A percentile compares a stretch with the other conserved stretches of the same genome.
Conservation (phyloP, 2,329 filamentous ascomycete species). For the Sporothrix phasma region DNA sequence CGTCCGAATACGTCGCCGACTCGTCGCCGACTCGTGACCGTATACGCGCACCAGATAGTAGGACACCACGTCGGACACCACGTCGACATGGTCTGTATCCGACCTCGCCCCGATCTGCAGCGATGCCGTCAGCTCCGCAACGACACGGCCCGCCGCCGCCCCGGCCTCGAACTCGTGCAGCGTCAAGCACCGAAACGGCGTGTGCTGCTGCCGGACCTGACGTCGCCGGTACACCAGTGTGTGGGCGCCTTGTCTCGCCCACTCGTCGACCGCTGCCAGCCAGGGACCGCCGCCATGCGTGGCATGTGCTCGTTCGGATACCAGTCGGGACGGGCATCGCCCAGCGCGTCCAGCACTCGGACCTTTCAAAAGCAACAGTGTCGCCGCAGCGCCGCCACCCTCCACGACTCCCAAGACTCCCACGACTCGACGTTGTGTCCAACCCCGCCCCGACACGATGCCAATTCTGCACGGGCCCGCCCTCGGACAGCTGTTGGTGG, state of each 20-base stretch:
- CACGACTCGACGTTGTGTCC: slow-evolving; percentile 6
- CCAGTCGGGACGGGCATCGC: not conserved
- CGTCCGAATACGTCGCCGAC: not conserved
- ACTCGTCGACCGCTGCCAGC: slow-evolving; percentile 17
- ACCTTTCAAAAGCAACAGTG: not conserved
- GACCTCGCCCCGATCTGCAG: not conserved
- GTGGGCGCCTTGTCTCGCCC: not conserved
- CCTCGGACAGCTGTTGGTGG: slow-evolving; percentile 17
- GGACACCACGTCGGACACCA: not conserved
- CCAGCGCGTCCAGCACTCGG: too few relatives aligned
- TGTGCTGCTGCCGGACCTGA: not conserved
- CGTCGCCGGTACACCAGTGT: not conserved
- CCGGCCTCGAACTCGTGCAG: not conserved
- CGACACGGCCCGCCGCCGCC: not conserved
- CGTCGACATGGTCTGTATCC: not conserved
- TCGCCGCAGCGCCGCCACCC: not conserved
- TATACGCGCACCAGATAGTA: not conserved
- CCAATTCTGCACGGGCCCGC: slow-evolving; percentile 17
- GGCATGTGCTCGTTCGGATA: not conserved
- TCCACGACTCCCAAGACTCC: too few relatives aligned
- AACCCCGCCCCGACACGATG: slow-evolving; percentile 9
- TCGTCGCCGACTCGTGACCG: not conserved
- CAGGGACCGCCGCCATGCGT: not conserved
- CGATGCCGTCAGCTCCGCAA: not conserved
- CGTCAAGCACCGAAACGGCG: not conserved